Base-by-base conservation (phyloP, 129 eudicot species). In the Flaveria linearis region DNA sequence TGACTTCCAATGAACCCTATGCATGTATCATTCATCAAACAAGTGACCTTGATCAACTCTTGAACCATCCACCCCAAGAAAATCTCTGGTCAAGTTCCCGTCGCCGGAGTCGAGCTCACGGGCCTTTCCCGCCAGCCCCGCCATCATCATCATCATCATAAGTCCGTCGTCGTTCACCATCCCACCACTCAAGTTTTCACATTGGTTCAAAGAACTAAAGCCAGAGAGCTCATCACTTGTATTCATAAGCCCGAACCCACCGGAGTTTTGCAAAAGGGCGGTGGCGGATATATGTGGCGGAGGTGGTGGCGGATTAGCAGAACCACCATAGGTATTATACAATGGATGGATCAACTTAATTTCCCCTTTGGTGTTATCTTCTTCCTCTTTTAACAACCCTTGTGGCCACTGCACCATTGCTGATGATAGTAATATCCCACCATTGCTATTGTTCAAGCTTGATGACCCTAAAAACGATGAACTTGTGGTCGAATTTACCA, bases 61-160 rank as follows among this genome's bases (percentile, higher is more conserved):
- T 87, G 84, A 47, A 42, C 86, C 91, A 58, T 90, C 91, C 1
- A 92, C 92, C 0, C 97, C 97, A 36, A 92, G 93, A 77, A 92
- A 92, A 84, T 92, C 97, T 69, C 97, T 78, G 0, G 97, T 92
- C 60, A 87, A 72, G n/a, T 83, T 74, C 18, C 85, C 89, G 22
- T 63, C 86, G 9, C 62, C 74, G 51, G 72, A 72, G 57, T 75
- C 75, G 18, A 66, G 46, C 52, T 58, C 14, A 51, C 9, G 25
- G 36, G 7, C 18, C 52, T 74, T 41, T 58, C 65, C 51, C 77
- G 70, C 72, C 73, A 65, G 28, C 5, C 65, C 77, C 13, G 62
- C 73, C 87, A 80, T 77, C 89, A 79, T 83, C 87, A 82, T 82
- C 87, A 82, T 82, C 82, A 70, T 68, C 49, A 82, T 23, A 23